These are phyloP conservation scores for Artomyces pyxidatus DNA, from an alignment of 768 basidiomycete species.

Conservation along the genomic window DNA sequence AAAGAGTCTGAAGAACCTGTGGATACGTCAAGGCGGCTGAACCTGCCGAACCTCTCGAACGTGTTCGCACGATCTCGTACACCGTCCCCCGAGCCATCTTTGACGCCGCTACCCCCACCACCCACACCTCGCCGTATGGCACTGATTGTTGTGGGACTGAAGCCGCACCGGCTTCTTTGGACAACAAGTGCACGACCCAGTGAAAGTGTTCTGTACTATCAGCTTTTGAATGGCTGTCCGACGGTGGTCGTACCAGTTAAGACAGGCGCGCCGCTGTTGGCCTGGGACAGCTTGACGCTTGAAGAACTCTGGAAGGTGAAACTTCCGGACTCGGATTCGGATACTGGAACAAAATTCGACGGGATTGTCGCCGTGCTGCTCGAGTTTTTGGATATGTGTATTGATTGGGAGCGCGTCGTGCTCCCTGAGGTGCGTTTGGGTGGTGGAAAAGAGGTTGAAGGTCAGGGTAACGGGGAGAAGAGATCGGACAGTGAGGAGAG, in stretches of 20 bases:
- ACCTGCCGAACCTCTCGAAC: constrained; percentile 33
- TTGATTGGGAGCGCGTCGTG: constrained; percentile 51
- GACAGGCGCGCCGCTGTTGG: constrained; percentile 50
- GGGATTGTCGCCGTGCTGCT: constrained; percentile 47
- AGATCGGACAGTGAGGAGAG: constrained; percentile 23
- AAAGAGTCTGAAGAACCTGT: constrained; percentile 8
- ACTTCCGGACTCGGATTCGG: constrained; percentile 25
- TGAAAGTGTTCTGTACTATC: constrained; percentile 57
- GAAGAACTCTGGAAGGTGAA: constrained; percentile 47
- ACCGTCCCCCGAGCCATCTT: constrained; percentile 40
- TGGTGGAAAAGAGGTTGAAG: constrained; percentile 15
- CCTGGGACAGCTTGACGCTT: constrained; percentile 56
- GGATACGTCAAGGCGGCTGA: constrained; percentile 20
- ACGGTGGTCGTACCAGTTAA: constrained; percentile 52
- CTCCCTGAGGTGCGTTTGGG: constrained; percentile 20
- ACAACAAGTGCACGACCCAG: constrained; percentile 47
- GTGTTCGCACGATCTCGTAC: constrained; percentile 41
- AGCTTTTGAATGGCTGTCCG: constrained; percentile 53
- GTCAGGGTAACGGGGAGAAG: constrained; percentile 10
- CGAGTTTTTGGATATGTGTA: constrained; percentile 53
- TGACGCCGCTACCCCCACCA: constrained; percentile 33
- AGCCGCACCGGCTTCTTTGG: constrained; percentile 55
- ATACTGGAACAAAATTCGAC: constrained; percentile 32
- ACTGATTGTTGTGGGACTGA: constrained; percentile 46
- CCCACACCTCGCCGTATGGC: constrained; percentile 48